Evolutionary conservation across 2,329 filamentous ascomycete genomes (phyloP).

Genomic region (Cladophialophora exuberans): DNA sequence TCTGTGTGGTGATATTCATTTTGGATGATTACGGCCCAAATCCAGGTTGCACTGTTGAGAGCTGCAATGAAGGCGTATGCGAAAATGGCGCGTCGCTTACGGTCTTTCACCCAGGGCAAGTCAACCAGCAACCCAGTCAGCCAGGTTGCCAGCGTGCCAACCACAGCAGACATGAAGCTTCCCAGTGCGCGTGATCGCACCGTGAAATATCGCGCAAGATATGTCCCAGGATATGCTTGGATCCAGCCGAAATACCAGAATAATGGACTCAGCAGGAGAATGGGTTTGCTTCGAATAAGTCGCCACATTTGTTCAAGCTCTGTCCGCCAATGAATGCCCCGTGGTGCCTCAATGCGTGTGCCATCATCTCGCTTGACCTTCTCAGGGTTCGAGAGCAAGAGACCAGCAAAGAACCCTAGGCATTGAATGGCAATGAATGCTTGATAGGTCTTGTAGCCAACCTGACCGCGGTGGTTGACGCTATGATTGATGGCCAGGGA

Average conservation of each 20-base stretch:
- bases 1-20: slow-evolving; percentile 50
- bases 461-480: slow-evolving; percentile 48
- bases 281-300: slow-evolving; percentile 39
- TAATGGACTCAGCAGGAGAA: slow-evolving; percentile 43
- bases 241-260: slow-evolving; percentile 41
- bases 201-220: slow-evolving; percentile 49
- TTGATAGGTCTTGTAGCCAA: slow-evolving; percentile 48
- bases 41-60: slow-evolving; percentile 51
- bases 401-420: slow-evolving; percentile 47
- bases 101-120: slow-evolving; percentile 43
- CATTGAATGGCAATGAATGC: slow-evolving; percentile 47
- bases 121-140: slow-evolving; percentile 43
- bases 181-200: slow-evolving; percentile 46
- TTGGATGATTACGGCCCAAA: slow-evolving; percentile 54
- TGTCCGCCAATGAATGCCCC: slow-evolving; percentile 36
- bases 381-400: slow-evolving; percentile 50
- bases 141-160: slow-evolving; percentile 46
- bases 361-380: slow-evolving; percentile 51
- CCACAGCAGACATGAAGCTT: slow-evolving; percentile 44
- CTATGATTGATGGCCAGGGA: slow-evolving; percentile 55
- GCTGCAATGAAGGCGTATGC: slow-evolving; percentile 47
- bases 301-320: slow-evolving; percentile 45
- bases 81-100: slow-evolving; percentile 46
- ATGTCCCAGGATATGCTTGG: slow-evolving; percentile 48
- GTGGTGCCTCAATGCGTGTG: slow-evolving; percentile 39